Conservation (phyloP, 129 eudicot genomes). For the Lonicera japonica region DNA sequence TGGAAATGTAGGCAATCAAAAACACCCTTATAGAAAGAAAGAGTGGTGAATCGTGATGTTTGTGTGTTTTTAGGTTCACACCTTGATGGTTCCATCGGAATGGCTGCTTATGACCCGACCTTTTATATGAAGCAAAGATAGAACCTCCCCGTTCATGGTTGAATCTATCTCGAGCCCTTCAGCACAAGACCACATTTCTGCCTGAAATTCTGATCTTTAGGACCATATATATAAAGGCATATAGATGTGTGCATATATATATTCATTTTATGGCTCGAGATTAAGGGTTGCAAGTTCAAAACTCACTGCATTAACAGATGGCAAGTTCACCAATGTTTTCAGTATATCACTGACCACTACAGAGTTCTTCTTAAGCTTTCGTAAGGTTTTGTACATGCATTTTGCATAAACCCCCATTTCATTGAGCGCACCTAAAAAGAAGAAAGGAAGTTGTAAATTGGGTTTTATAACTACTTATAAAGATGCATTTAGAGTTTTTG, state of each 20-base stretch:
- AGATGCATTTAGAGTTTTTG: background rate
- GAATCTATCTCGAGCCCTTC: slow-evolving; percentile 59
- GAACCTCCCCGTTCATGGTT: slow-evolving; percentile 61
- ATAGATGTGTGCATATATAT: background rate
- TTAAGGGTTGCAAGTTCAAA: background rate
- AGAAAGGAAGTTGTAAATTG: background rate
- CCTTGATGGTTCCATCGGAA: slow-evolving; percentile 83
- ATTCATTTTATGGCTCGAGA: background rate
- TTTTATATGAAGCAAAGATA: slow-evolving; percentile 44
- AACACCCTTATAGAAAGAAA: too few relatives aligned
- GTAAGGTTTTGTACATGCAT: slow-evolving; percentile 51
- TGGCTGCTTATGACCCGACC: slow-evolving; percentile 66
- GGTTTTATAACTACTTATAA: slow-evolving; percentile 6
- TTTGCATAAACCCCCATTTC: slow-evolving; percentile 68
- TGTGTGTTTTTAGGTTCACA: slow-evolving; percentile 13
- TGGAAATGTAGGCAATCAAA: too few relatives aligned
- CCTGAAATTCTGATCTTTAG: slow-evolving; percentile 31
- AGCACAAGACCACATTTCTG: slow-evolving; percentile 61
- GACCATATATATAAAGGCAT: background rate
- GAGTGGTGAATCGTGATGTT: background rate
- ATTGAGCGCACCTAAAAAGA: slow-evolving; percentile 45
- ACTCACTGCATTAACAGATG: slow-evolving; percentile 66
- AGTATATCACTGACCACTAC: slow-evolving; percentile 51
- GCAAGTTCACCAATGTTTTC: slow-evolving; percentile 66
- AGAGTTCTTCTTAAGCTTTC: slow-evolving; percentile 57